Evolutionary conservation across 1,284 basidiomycete genomes (phyloP).

Genomic region (Ganoderma lingzhi): DNA sequence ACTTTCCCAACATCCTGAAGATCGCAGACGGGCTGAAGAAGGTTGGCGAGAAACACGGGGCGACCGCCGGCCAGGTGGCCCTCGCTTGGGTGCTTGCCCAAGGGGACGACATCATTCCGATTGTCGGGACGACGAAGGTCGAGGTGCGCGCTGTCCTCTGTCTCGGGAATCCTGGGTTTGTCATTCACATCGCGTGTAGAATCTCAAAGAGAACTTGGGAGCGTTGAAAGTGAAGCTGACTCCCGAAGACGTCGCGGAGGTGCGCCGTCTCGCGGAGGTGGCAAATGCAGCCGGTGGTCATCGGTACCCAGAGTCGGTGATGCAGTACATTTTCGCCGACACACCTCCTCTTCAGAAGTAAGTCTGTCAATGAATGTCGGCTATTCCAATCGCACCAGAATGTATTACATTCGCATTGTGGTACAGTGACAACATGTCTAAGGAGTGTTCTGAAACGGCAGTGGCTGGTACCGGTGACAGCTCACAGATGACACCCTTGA

Average conservation of each 20-base stretch:
- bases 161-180: not conserved
- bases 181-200: slow-evolving; percentile 26
- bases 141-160: slow-evolving; percentile 20
- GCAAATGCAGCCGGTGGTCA: slow-evolving; percentile 30
- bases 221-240: slow-evolving; percentile 40
- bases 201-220: slow-evolving; percentile 45
- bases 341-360: slow-evolving; percentile 26
- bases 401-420: no score
- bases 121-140: slow-evolving; percentile 44
- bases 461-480: no score
- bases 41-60: slow-evolving; percentile 44
- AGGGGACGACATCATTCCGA: slow-evolving; percentile 47
- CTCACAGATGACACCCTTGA: no score
- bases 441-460: no score
- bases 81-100: slow-evolving; percentile 53
- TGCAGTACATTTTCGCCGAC: slow-evolving; percentile 24
- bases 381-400: no score
- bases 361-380: not conserved
- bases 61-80: slow-evolving; percentile 50
- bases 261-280: slow-evolving; percentile 38
- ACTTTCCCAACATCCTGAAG: slow-evolving; percentile 53
- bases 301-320: slow-evolving; percentile 22
- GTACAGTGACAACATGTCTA: no score
- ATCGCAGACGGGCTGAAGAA: slow-evolving; percentile 47
- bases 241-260: slow-evolving; percentile 39